Evolutionary conservation across 345 rosid genomes (phyloP).

Genomic region (Brassica napus): DNA sequence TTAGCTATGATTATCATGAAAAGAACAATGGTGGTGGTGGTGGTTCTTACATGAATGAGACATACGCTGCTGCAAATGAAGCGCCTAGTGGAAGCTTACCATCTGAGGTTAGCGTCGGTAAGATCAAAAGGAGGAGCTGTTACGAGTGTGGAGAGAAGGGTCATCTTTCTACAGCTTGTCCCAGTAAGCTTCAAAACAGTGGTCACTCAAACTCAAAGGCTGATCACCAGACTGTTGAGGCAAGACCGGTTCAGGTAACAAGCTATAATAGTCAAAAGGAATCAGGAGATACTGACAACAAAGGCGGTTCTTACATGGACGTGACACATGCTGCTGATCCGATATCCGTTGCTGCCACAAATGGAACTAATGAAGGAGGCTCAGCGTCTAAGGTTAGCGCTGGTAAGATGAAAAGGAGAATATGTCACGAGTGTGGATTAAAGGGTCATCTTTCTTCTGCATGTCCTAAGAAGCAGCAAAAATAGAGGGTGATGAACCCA

Average conservation of each 20-base stretch:
- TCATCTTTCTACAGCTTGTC: not conserved
- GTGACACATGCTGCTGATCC: slow-evolving; percentile 16
- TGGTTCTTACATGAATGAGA: slow-evolving; percentile 21
- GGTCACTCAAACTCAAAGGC: slow-evolving; percentile 33
- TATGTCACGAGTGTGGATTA: slow-evolving; percentile 73
- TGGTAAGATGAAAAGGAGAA: slow-evolving; percentile 76
- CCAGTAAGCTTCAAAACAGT: slow-evolving; percentile 26
- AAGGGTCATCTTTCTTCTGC: slow-evolving; percentile 77
- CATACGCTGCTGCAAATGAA: not conserved
- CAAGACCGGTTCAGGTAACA: slow-evolving; percentile 60
- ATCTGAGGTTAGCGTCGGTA: not conserved
- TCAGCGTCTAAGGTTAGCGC: slow-evolving; percentile 26
- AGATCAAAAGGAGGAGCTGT: not conserved
- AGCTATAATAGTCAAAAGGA: slow-evolving; percentile 56
- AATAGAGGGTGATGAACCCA: slow-evolving; percentile 16
- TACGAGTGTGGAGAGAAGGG: not conserved
- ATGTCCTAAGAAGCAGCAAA: slow-evolving; percentile 61
- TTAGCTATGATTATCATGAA: slow-evolving; percentile 56
- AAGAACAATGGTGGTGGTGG: slow-evolving; percentile 34
- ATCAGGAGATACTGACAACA: slow-evolving; percentile 37
- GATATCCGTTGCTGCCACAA: not conserved
- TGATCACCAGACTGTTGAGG: slow-evolving; percentile 61
- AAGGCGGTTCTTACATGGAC: slow-evolving; percentile 26
- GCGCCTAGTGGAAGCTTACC: not conserved
- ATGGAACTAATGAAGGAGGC: slow-evolving; percentile 28